Conservation (phyloP, 495 filamentous ascomycete genomes). For the Penicillium robsamsonii region DNA sequence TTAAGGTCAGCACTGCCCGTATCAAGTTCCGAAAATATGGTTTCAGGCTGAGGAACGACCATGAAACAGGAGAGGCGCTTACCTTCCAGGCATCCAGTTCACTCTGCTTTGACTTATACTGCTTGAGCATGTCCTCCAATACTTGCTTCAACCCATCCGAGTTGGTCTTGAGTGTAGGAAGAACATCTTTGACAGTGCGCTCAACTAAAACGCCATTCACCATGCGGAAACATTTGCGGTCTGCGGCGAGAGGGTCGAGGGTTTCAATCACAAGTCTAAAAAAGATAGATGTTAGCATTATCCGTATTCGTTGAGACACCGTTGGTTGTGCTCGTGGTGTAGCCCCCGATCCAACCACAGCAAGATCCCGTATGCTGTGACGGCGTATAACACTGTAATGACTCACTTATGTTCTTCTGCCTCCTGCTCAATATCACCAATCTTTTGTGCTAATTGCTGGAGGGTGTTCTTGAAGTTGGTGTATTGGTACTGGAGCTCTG, state of each 20-base stretch:
- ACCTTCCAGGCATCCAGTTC: conserved; percentile 99
- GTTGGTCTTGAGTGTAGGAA: conserved; percentile 90
- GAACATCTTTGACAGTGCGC: conserved; percentile 85
- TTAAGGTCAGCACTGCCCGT: conserved; percentile 3
- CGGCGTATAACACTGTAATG: background rate
- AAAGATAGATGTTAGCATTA: conserved; percentile 16
- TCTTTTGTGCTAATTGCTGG: conserved; percentile 91
- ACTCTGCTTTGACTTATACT: conserved; percentile 91
- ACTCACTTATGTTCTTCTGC: conserved; percentile 96
- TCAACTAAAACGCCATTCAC: conserved; percentile 96
- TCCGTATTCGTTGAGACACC: background rate
- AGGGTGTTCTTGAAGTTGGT: conserved; percentile 93
- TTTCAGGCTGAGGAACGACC: background rate
- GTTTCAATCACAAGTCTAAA: conserved; percentile 92
- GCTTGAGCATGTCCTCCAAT: conserved; percentile 92
- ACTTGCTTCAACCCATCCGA: conserved; percentile 93
- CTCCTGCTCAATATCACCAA: conserved; percentile 95
- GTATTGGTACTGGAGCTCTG: conserved; percentile 93
- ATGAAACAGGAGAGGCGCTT: conserved; percentile 25
- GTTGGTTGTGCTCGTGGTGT: background rate
- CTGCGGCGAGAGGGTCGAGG: conserved; percentile 72
- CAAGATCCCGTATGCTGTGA: background rate
- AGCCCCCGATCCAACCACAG: background rate
- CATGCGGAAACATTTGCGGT: conserved; percentile 98
- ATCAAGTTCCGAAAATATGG: background rate